A percentile compares a stretch with the other conserved stretches of the same genome.
Evolutionary conservation across 116 monocot genomes (phyloP).

Genomic region (Cymodocea nodosa): DNA sequence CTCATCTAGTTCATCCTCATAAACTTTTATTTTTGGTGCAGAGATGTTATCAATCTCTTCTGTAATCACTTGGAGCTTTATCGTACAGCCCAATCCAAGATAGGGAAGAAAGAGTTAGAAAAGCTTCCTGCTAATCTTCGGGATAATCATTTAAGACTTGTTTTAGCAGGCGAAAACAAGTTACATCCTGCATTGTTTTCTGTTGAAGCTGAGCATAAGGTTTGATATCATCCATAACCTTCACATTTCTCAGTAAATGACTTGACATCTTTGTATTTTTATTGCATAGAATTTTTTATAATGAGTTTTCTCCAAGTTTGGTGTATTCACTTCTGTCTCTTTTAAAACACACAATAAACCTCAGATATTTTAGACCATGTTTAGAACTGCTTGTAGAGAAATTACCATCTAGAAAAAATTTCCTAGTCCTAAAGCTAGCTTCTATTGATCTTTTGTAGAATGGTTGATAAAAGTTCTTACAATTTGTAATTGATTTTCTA

Average conservation of each 20-base stretch:
- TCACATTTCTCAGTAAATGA: background rate
- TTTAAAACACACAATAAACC: too few relatives aligned
- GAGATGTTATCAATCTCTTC: slow-evolving; percentile 72
- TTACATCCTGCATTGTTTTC: slow-evolving; percentile 97
- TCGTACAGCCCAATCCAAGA: slow-evolving; percentile 53
- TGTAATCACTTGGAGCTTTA: slow-evolving; percentile 78
- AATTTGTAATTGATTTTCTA: too few relatives aligned
- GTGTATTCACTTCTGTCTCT: too few relatives aligned
- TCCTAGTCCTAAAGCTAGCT: too few relatives aligned
- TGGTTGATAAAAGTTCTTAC: too few relatives aligned
- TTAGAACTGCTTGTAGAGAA: too few relatives aligned
- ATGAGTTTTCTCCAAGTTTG: too few relatives aligned
- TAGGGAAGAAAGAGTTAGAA: slow-evolving; percentile 43
- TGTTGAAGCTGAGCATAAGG: slow-evolving; percentile 87
- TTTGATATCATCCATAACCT: background rate
- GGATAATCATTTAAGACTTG: slow-evolving; percentile 50
- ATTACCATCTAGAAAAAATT: too few relatives aligned
- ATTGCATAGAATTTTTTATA: too few relatives aligned
- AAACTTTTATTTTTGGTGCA: slow-evolving; percentile 20
- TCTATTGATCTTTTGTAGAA: too few relatives aligned
- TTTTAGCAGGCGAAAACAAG: slow-evolving; percentile 62
- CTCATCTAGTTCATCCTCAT: background rate
- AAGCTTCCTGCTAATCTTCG: slow-evolving; percentile 33
- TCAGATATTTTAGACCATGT: too few relatives aligned
- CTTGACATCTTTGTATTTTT: too few relatives aligned